phyloP scores from a whole-genome alignment of 1,284 basidiomycete genomes.

The Paramarasmius palmivorus region DNA sequence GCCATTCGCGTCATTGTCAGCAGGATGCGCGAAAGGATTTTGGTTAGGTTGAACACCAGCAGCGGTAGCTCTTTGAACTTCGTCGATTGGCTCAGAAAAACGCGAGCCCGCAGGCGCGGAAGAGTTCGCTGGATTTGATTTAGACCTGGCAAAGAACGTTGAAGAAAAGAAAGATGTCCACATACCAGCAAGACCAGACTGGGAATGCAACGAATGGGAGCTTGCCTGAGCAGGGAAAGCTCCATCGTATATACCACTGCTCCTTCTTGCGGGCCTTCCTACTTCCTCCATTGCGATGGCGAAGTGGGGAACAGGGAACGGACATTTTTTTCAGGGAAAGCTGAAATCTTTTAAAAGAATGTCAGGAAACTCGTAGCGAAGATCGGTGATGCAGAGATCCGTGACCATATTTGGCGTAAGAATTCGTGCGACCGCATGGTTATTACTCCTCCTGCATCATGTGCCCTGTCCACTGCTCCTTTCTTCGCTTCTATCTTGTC shows the following conservation, averaged over 20 bases:
- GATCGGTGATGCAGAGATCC: no score
- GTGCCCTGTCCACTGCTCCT: no score
- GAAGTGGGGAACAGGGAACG: constrained; percentile 16
- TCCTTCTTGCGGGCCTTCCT: constrained; percentile 31
- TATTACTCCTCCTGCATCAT: no score
- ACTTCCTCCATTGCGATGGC: constrained; percentile 42
- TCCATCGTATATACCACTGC: constrained; percentile 36
- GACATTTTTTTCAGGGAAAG: constrained; percentile 16
- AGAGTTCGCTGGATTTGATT: constrained; percentile 41
- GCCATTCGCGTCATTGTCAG: constrained; percentile 13
- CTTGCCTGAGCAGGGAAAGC: constrained; percentile 36
- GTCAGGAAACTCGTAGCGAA: constrained; percentile 7
- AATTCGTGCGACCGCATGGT: no score
- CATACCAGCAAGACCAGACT: constrained; percentile 34
- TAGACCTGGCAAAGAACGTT: no score
- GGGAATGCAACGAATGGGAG: not conserved
- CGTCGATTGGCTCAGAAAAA: constrained; percentile 23
- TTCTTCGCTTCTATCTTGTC: no score
- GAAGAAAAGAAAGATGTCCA: not conserved
- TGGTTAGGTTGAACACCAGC: constrained; percentile 27
- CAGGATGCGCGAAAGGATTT: not conserved
- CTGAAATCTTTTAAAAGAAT: constrained; percentile 18
- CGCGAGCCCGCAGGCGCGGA: constrained; percentile 35
- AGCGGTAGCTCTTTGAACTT: constrained; percentile 25
- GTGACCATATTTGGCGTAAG: no score